Conservation (phyloP, 345 rosid genomes). For the Rhizophora mangle region DNA sequence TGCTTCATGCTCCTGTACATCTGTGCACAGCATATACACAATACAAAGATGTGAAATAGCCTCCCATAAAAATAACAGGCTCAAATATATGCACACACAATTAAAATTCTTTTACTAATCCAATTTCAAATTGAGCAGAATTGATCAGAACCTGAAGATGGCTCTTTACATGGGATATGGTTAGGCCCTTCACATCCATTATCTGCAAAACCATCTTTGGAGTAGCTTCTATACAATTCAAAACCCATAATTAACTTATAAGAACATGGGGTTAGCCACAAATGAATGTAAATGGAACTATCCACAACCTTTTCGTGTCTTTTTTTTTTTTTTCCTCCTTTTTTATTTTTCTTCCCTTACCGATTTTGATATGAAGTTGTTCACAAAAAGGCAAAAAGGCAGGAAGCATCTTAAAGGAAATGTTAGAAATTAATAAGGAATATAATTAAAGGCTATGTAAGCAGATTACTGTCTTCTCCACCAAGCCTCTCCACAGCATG, state of each 20-base stretch:
- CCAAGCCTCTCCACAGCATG: conserved; percentile 64
- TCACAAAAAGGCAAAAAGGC: neutral
- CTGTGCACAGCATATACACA: conserved; percentile 26
- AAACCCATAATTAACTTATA: conserved; percentile 1
- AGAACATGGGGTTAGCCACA: neutral
- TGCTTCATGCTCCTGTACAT: conserved; percentile 73
- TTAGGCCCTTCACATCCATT: conserved; percentile 62
- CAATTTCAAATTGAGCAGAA: neutral
- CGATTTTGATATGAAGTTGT: no score
- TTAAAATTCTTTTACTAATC: neutral
- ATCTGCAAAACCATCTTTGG: conserved; percentile 66
- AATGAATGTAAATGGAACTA: neutral
- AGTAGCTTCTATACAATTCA: conserved; percentile 47
- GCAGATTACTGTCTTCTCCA: conserved; percentile 58
- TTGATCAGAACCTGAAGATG: conserved; percentile 62
- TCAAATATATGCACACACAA: neutral
- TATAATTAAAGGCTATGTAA: neutral
- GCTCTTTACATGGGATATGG: conserved; percentile 74
- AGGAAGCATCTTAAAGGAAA: neutral
- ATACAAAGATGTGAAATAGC: neutral
- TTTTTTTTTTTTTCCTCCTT: neutral
- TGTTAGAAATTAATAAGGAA: neutral
- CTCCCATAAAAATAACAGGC: neutral
- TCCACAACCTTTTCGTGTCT: neutral
- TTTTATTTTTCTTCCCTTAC: neutral